These are phyloP conservation scores for Rauvolfia tetraphylla DNA, from an alignment of 257 asterid species.

Conservation along the genomic window DNA sequence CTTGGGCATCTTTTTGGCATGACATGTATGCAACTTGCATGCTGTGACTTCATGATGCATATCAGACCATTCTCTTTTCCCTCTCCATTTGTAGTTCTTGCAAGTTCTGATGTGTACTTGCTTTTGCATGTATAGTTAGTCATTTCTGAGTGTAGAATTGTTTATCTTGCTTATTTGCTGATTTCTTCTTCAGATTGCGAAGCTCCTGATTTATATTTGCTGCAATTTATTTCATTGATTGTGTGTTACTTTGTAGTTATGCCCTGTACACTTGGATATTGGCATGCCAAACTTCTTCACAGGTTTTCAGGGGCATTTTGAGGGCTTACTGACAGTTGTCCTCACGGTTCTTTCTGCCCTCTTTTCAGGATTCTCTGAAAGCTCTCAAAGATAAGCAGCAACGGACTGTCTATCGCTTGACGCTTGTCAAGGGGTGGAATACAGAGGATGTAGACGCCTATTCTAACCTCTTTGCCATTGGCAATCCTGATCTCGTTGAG, in stretches of 20 bases:
- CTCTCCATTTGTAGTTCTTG: background rate
- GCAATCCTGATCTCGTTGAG: slow-evolving; percentile 91
- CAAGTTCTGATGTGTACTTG: background rate
- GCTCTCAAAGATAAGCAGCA: slow-evolving; percentile 86
- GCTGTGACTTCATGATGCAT: background rate
- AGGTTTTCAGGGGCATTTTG: background rate
- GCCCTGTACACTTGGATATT: background rate
- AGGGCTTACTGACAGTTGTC: background rate
- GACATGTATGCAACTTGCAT: background rate
- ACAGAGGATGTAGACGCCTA: slow-evolving; percentile 93
- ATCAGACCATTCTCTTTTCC: no score
- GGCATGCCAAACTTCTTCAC: background rate
- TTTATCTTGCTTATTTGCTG: background rate
- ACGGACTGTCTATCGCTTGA: slow-evolving; percentile 91
- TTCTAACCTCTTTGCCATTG: slow-evolving; percentile 63
- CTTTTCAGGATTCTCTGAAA: slow-evolving; percentile 76
- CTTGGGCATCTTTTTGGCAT: background rate
- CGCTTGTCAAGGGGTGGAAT: slow-evolving; percentile 98
- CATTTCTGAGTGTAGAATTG: background rate
- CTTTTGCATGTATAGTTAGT: background rate
- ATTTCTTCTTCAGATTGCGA: background rate
- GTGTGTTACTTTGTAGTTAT: background rate
- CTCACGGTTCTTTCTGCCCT: no score
- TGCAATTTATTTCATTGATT: background rate
- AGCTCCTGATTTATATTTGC: background rate